These are phyloP conservation scores for Aspergillus aculeatinus DNA, from an alignment of 2,329 filamentous ascomycete species.

Conservation along the genomic window DNA sequence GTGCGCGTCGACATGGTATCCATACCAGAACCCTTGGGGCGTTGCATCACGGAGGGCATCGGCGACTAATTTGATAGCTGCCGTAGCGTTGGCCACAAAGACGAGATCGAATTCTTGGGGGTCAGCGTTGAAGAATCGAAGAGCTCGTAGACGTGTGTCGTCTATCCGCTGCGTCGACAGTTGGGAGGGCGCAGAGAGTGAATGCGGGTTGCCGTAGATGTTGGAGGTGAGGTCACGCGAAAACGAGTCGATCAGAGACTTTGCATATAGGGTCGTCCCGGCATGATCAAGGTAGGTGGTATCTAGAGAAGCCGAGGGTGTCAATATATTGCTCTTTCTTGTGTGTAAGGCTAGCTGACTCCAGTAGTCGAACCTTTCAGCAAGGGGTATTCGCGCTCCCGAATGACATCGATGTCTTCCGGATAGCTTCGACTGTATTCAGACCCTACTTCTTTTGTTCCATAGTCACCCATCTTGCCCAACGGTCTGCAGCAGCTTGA, in stretches of 20 bases:
- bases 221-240: constrained; percentile 73
- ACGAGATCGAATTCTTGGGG: constrained; percentile 81
- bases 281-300: constrained; percentile 89
- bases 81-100: constrained; percentile 90
- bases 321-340: not conserved
- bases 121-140: constrained; percentile 78
- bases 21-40: constrained; percentile 70
- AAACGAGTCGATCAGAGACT: constrained; percentile 77
- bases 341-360: not conserved
- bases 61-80: constrained; percentile 80
- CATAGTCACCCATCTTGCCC: constrained; percentile 1
- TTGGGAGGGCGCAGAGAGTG: constrained; percentile 77
- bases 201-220: constrained; percentile 90
- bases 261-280: constrained; percentile 81
- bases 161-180: constrained; percentile 73
- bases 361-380: constrained; percentile 34
- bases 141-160: constrained; percentile 66
- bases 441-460: constrained; percentile 1
- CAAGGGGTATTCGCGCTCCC: constrained; percentile 49
- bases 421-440: constrained; percentile 38
- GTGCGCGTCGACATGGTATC: constrained; percentile 80
- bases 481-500: not conserved
- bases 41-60: constrained; percentile 71
- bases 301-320: constrained; percentile 47
- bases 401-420: constrained; percentile 49